Conservation (phyloP, 805 yeast genomes). For the Candida ponderosae region DNA sequence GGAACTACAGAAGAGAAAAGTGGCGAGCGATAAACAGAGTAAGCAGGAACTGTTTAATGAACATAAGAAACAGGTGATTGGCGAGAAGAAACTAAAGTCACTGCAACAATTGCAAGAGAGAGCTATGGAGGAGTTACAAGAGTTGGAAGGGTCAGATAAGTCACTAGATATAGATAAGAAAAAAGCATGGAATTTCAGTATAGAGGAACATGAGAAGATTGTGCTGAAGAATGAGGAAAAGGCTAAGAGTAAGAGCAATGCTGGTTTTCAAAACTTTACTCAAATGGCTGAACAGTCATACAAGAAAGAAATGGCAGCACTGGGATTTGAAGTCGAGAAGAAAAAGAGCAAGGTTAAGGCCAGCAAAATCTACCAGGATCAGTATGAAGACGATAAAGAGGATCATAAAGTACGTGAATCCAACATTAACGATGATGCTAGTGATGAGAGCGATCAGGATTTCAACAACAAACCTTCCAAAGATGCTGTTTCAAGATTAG, state of each 20-base stretch:
- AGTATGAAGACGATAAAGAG: slow-evolving; percentile 12
- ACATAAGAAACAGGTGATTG: slow-evolving; percentile 17
- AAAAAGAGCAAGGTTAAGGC: slow-evolving; percentile 6
- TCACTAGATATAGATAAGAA: slow-evolving; percentile 35
- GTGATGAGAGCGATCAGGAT: slow-evolving; percentile 14
- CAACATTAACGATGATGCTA: slow-evolving; percentile 12
- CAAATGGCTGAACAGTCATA: slow-evolving; percentile 58
- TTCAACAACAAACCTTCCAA: slow-evolving; percentile 29
- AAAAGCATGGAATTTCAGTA: slow-evolving; percentile 47
- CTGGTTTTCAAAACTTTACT: slow-evolving; percentile 41
- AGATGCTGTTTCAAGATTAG: slow-evolving; percentile 24
- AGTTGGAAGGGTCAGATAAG: slow-evolving; percentile 17
- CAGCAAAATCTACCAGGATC: not conserved
- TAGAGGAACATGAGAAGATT: slow-evolving; percentile 64
- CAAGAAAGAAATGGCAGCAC: slow-evolving; percentile 36
- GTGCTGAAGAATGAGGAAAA: slow-evolving; percentile 29
- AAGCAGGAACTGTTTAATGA: slow-evolving; percentile 30
- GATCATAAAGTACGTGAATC: slow-evolving; percentile 4
- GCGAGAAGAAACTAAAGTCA: slow-evolving; percentile 18
- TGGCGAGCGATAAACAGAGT: slow-evolving; percentile 23
- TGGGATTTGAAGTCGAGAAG: slow-evolving; percentile 33
- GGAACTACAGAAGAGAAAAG: slow-evolving; percentile 20
- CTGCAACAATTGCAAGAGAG: slow-evolving; percentile 24
- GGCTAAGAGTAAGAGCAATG: slow-evolving; percentile 18
- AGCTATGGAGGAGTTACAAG: slow-evolving; percentile 31